Evolutionary conservation across 2,329 filamentous ascomycete species (phyloP).

Genomic region (Sphaceloma murrayae): DNA sequence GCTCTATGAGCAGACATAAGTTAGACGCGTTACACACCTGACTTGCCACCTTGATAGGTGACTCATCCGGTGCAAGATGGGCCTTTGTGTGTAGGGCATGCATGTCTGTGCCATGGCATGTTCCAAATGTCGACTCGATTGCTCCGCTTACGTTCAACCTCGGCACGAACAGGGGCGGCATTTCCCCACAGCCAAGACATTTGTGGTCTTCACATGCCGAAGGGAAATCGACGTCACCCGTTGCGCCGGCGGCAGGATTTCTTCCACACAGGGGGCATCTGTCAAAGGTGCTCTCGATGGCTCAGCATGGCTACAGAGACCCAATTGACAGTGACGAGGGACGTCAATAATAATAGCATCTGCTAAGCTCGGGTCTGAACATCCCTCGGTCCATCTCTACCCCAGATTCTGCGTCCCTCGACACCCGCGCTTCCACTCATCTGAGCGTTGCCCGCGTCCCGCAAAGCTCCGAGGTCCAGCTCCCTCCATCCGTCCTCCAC

Average conservation of each 20-base stretch:
- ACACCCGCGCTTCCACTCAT: background rate
- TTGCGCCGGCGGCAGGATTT: too few species aligned
- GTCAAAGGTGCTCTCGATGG: too few species aligned
- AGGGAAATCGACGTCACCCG: constrained; percentile 12
- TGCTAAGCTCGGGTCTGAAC: too few species aligned
- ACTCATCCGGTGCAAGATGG: too few species aligned
- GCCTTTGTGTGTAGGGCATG: too few species aligned
- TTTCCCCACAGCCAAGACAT: constrained; percentile 10
- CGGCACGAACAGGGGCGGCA: background rate
- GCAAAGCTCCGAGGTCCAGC: constrained; percentile 16
- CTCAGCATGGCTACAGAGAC: too few species aligned
- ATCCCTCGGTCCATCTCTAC: constrained; percentile 8
- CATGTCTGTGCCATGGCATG: too few species aligned
- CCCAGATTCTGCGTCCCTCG: constrained; percentile 7
- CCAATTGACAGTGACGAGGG: background rate
- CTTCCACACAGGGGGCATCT: too few species aligned
- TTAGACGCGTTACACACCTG: too few species aligned
- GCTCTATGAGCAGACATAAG: constrained; percentile 25
- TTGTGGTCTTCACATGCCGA: constrained; percentile 13
- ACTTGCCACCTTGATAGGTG: too few species aligned
- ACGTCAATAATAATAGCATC: too few species aligned
- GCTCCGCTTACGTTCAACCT: background rate
- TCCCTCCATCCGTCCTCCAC: constrained; percentile 9
- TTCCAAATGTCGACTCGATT: background rate
- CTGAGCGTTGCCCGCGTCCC: constrained; percentile 13